A percentile compares a stretch with the other conserved stretches of the same genome.
These are phyloP conservation scores for Neonectria neomacrospora DNA, from an alignment of 2,329 filamentous ascomycete species.

Conservation along the genomic window DNA sequence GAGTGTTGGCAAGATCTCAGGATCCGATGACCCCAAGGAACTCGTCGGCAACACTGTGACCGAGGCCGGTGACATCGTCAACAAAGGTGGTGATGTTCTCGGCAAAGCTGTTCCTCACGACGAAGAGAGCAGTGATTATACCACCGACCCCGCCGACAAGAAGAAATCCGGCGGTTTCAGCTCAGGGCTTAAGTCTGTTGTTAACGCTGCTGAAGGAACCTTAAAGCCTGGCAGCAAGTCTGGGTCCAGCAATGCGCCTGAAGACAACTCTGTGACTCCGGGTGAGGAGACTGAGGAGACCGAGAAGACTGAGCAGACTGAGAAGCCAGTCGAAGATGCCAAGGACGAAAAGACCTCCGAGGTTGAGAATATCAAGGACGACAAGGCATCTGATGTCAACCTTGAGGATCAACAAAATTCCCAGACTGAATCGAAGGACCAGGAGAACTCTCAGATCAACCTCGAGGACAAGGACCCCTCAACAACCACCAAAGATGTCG, in stretches of 20 bases:
- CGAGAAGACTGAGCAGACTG: background rate
- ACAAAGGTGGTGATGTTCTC: slow-evolving; percentile 53
- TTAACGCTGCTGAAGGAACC: slow-evolving; percentile 42
- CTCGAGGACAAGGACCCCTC: slow-evolving; percentile 36
- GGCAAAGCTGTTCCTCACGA: slow-evolving; percentile 53
- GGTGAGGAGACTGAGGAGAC: slow-evolving; percentile 29
- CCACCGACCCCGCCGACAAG: slow-evolving; percentile 50
- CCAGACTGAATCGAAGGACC: background rate
- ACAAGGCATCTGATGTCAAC: slow-evolving; percentile 14
- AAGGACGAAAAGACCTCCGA: slow-evolving; percentile 30
- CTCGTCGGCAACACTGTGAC: slow-evolving; percentile 56
- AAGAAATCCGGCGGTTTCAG: slow-evolving; percentile 47
- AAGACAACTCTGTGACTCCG: slow-evolving; percentile 15
- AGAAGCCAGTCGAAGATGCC: slow-evolving; percentile 24
- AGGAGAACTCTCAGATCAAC: slow-evolving; percentile 1
- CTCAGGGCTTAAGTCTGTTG: slow-evolving; percentile 34
- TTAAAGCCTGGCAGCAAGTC: slow-evolving; percentile 40
- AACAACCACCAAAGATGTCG: slow-evolving; percentile 11
- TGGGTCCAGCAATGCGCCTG: slow-evolving; percentile 19
- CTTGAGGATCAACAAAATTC: background rate
- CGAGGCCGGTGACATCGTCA: slow-evolving; percentile 50
- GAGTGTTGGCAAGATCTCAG: slow-evolving; percentile 55
- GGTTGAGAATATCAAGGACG: slow-evolving; percentile 20
- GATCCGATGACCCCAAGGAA: slow-evolving; percentile 53
- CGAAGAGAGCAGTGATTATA: slow-evolving; percentile 52